These are phyloP conservation scores for Bodo saltans DNA, from an alignment of 78 protist genomes.

Conservation along the genomic window DNA sequence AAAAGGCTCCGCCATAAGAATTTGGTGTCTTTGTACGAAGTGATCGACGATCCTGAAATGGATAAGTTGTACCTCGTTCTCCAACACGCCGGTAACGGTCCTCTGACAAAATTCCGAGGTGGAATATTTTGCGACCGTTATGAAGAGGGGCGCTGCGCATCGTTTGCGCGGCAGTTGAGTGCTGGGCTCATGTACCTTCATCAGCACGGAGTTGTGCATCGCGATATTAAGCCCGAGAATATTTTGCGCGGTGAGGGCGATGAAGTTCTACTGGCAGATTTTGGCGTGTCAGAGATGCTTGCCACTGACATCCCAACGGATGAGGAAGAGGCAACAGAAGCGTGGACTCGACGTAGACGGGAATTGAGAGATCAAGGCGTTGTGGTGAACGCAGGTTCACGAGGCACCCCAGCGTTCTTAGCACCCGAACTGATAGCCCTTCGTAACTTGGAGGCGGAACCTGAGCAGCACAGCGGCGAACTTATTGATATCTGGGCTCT, in stretches of 20 bases:
- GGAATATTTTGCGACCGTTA: background rate
- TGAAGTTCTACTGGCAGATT: slow-evolving; percentile 18
- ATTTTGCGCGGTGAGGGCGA: slow-evolving; percentile 20
- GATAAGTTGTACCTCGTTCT: slow-evolving; percentile 29
- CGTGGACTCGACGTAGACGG: too few species aligned
- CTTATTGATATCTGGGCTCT: slow-evolving; percentile 18
- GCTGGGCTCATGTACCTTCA: slow-evolving; percentile 85
- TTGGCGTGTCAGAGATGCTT: slow-evolving; percentile 15
- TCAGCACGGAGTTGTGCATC: slow-evolving; percentile 46
- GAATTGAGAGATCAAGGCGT: too few species aligned
- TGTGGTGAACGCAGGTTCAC: background rate
- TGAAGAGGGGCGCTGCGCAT: background rate
- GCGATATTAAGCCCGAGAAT: slow-evolving; percentile 58
- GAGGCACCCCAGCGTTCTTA: slow-evolving; percentile 65
- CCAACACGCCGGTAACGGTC: background rate
- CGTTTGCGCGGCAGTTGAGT: background rate
- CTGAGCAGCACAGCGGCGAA: background rate
- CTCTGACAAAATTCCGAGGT: background rate
- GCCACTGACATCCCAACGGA: too few species aligned
- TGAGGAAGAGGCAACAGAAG: background rate
- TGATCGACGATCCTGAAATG: slow-evolving; percentile 28
- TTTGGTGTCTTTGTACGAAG: slow-evolving; percentile 29
- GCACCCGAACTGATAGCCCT: slow-evolving; percentile 55
- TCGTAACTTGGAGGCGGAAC: background rate
- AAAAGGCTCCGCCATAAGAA: slow-evolving; percentile 26